Base-by-base conservation (phyloP, 768 basidiomycete genomes). In the Mycena haematopus region DNA sequence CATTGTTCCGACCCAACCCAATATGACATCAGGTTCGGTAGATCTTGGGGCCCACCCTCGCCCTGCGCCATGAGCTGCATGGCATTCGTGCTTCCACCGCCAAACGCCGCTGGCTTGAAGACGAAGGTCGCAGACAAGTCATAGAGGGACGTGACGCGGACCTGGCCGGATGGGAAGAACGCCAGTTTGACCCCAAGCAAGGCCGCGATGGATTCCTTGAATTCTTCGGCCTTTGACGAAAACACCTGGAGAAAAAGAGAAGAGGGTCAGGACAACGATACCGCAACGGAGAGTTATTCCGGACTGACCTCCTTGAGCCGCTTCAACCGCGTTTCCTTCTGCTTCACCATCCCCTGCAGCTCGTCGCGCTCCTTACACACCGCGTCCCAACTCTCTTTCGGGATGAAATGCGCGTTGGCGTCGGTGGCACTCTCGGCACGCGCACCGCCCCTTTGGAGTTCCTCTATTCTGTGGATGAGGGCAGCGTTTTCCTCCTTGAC, bases 151-250 rank as follows among this genome's bases (percentile, higher is more conserved):
- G 95, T 96, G 63, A 97, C 87, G 22, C 92, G 84, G 52, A 98
- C 90, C 68, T 93, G 88, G 0, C 95, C 96, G 53, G 93, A 94
- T 17, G 91, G 92, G 71, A 92, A 92, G 72, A 98, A 97, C 1
- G 90, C 89, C 52, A 98, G 84, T 69, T 96, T 94, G 71, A 95
- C 88, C 7, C 96, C 96, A 0, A 98, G 84, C 52, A 99, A 90
- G 0, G 91, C 88, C 5, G 90, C 88, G 62, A 98, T 91, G 7
- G 95, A 89, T 71, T 96, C 93, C 40, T 92, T 86, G 79, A 99
- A 96, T 71, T 98, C 95, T 61, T 90, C 85, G 10, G 89, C 88
- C 74, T 97, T 98, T 35, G 87, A 86, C 0, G 82, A 78, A 76
- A 93, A 97, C 6, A 96, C 86, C 91, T 95, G 71, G 1, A 29